A percentile compares a stretch with the other conserved stretches of the same genome.
Conservation (phyloP, 2,329 filamentous ascomycete species). For the Diaporthe eres region DNA sequence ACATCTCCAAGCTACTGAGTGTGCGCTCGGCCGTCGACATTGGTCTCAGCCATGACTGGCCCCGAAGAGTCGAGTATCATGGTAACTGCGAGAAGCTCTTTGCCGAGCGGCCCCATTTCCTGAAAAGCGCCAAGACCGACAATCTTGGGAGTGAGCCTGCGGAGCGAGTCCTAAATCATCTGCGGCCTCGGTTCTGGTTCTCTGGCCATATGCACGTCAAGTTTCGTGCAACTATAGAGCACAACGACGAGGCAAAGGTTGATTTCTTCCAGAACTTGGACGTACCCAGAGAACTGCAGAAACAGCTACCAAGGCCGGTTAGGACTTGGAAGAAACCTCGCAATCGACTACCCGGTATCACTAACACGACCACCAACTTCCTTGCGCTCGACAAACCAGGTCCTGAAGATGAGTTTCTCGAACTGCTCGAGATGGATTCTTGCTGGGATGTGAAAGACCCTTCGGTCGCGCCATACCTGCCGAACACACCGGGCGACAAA, state of each 20-base stretch:
- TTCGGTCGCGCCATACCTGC: slow-evolving; percentile 3
- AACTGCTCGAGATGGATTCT: slow-evolving; percentile 11
- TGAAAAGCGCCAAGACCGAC: slow-evolving; percentile 5
- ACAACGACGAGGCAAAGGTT: neutral
- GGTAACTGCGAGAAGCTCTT: slow-evolving; percentile 7
- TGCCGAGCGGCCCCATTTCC: slow-evolving; percentile 14
- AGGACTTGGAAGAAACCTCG: slow-evolving; percentile 15
- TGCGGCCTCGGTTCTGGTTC: slow-evolving; percentile 16
- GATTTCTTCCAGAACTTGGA: slow-evolving; percentile 1
- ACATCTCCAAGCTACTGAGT: slow-evolving; percentile 11
- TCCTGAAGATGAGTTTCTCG: slow-evolving; percentile 9
- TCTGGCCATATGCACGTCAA: slow-evolving; percentile 22
- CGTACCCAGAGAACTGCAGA: neutral
- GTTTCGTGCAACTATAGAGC: neutral
- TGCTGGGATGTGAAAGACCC: neutral
- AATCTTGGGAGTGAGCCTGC: slow-evolving; percentile 17
- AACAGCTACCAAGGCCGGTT: neutral
- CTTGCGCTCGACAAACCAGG: slow-evolving; percentile 13
- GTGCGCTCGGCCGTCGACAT: slow-evolving; percentile 24
- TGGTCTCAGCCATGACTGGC: slow-evolving; percentile 25
- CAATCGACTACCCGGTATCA: neutral
- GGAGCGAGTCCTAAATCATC: slow-evolving; percentile 8
- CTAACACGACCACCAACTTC: slow-evolving; percentile 19
- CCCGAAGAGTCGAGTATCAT: slow-evolving; percentile 13
- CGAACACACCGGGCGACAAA: neutral